Percentiles rank a stretch among this genome's conserved stretches.
Conservation (phyloP, 441 rosid genomes). For the Pelargonium australe region DNA sequence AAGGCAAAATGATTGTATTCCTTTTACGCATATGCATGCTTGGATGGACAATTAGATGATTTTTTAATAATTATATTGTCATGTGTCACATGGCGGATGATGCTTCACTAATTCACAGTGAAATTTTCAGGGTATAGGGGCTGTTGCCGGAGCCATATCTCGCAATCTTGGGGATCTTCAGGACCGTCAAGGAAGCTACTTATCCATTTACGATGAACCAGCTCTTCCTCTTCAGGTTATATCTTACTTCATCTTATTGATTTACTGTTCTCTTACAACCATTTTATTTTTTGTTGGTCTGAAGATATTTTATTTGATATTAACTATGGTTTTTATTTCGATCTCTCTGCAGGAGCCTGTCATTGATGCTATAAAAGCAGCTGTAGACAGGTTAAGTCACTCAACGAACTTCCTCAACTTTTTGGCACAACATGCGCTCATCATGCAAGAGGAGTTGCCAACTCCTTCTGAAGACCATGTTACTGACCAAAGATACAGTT, state of each 20-base stretch:
- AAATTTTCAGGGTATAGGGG: constrained; percentile 77
- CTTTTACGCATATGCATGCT: constrained; percentile 8
- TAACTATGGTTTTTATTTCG: constrained; percentile 14
- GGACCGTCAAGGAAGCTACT: constrained; percentile 88
- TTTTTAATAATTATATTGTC: too few relatives aligned
- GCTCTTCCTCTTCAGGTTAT: constrained; percentile 68
- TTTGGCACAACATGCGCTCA: constrained; percentile 95
- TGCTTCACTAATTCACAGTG: constrained; percentile 18
- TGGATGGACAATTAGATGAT: background rate
- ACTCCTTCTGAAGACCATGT: constrained; percentile 56
- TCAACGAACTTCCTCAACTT: constrained; percentile 87
- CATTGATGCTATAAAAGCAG: constrained; percentile 68
- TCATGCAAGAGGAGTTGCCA: constrained; percentile 89
- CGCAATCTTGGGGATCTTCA: constrained; percentile 99
- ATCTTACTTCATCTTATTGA: background rate
- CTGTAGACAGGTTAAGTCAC: constrained; percentile 70
- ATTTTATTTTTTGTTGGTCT: background rate
- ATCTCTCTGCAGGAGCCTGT: constrained; percentile 66
- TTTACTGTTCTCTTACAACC: background rate
- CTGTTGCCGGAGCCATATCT: constrained; percentile 95
- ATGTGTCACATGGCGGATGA: constrained; percentile 2
- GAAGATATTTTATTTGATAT: constrained; percentile 4
- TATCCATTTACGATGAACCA: constrained; percentile 90
- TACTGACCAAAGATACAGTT: constrained; percentile 71
- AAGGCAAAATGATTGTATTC: constrained; percentile 10